phyloP scores from a whole-genome alignment of 2,329 filamentous ascomycete genomes.

The Ilyonectria robusta region DNA sequence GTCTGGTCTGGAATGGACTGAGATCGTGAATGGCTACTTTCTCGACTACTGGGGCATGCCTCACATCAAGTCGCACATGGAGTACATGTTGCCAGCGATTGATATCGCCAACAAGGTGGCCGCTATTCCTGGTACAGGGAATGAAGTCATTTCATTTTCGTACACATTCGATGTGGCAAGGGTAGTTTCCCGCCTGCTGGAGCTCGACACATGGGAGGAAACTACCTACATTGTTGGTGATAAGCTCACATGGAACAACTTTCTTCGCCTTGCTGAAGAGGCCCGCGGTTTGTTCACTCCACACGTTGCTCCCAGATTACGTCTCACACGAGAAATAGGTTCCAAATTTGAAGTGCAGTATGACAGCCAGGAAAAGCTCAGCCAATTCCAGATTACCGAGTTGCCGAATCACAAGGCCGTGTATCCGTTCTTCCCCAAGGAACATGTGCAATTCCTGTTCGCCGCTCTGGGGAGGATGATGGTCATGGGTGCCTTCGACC shows the following conservation, averaged over 20 bases:
- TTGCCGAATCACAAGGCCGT: slow-evolving; percentile 11
- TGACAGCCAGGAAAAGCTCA: slow-evolving; percentile 3
- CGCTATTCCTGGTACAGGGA: slow-evolving; percentile 64
- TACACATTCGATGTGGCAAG: slow-evolving; percentile 64
- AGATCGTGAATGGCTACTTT: slow-evolving; percentile 59
- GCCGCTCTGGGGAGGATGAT: neutral
- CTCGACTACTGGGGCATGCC: slow-evolving; percentile 62
- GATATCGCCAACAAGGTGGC: slow-evolving; percentile 61
- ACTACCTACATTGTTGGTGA: slow-evolving; percentile 56
- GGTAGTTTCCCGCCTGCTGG: slow-evolving; percentile 59
- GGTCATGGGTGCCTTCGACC: slow-evolving; percentile 1
- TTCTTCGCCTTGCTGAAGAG: slow-evolving; percentile 59
- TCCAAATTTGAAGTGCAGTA: slow-evolving; percentile 12
- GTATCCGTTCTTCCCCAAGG: slow-evolving; percentile 21
- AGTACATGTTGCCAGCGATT: slow-evolving; percentile 57
- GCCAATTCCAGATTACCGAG: slow-evolving; percentile 13
- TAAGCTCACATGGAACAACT: slow-evolving; percentile 59
- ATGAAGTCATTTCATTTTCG: slow-evolving; percentile 61
- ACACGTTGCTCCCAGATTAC: neutral
- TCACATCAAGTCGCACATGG: slow-evolving; percentile 54
- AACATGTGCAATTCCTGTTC: slow-evolving; percentile 5
- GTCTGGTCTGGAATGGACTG: slow-evolving; percentile 55
- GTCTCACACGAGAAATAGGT: neutral
- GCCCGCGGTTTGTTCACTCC: slow-evolving; percentile 48
- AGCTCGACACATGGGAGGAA: slow-evolving; percentile 60